These are phyloP conservation scores for Aureobasidium sp. DNA, from an alignment of 2,329 filamentous ascomycete genomes.

Conservation along the genomic window DNA sequence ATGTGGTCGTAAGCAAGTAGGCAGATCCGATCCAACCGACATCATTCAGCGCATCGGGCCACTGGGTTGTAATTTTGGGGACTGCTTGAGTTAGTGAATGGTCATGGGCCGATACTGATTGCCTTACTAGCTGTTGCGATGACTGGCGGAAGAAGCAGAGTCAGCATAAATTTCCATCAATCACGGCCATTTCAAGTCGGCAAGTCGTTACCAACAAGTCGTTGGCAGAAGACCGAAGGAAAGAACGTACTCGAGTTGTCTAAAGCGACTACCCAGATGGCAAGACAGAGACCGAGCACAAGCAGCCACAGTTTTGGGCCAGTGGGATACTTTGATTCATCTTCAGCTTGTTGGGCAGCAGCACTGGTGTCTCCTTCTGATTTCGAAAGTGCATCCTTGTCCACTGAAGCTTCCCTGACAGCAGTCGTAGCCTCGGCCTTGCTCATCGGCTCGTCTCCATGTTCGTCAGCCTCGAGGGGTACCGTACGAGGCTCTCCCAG, in stretches of 20 bases:
- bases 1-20: constrained; percentile 39
- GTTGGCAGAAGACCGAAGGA: background rate
- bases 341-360: constrained; percentile 21
- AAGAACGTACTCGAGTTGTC: constrained; percentile 30
- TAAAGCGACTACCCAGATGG: constrained; percentile 20
- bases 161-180: background rate
- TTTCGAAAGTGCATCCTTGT: background rate
- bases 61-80: constrained; percentile 35
- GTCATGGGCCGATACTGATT: background rate
- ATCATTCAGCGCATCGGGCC: constrained; percentile 32
- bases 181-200: background rate
- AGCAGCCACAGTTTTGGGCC: constrained; percentile 30
- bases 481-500: background rate
- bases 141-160: constrained; percentile 16
- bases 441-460: background rate
- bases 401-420: background rate
- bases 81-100: constrained; percentile 17
- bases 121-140: constrained; percentile 29
- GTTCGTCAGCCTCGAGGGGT: background rate
- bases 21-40: constrained; percentile 35
- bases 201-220: background rate
- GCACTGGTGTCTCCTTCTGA: background rate
- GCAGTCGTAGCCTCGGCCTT: background rate
- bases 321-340: constrained; percentile 31
- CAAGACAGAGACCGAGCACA: constrained; percentile 18